These are phyloP conservation scores for Nicotiana paniculata DNA, from an alignment of 257 asterid genomes.

Conservation along the genomic window DNA sequence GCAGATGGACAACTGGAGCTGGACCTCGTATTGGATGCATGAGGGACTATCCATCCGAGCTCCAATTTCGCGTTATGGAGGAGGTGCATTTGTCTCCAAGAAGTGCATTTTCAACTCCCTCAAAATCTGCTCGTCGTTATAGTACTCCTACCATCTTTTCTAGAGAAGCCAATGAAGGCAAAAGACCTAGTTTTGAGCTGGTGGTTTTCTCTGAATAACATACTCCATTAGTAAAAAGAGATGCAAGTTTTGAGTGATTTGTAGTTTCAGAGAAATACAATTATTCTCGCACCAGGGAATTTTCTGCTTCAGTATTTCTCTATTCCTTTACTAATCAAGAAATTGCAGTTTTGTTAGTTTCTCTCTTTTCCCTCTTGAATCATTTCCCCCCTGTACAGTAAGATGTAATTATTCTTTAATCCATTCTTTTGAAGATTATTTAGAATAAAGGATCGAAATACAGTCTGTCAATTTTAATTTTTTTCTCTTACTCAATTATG, in stretches of 20 bases:
- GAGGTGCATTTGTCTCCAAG: conserved; percentile 64
- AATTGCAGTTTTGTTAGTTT: neutral
- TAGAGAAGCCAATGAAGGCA: neutral
- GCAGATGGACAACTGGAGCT: conserved; percentile 90
- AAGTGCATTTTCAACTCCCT: conserved; percentile 28
- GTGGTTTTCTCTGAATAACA: neutral
- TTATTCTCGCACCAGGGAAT: neutral
- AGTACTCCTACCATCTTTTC: neutral
- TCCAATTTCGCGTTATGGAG: conserved; percentile 59
- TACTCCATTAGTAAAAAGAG: neutral
- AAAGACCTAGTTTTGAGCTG: neutral
- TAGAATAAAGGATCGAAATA: neutral
- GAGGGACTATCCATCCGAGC: conserved; percentile 83
- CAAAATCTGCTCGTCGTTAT: conserved; percentile 12
- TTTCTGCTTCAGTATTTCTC: neutral
- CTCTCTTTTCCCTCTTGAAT: neutral
- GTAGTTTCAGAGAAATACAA: neutral
- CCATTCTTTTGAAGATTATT: neutral
- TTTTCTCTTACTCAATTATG: neutral
- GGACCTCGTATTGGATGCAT: conserved; percentile 91
- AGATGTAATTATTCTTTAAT: neutral
- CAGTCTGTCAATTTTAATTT: neutral
- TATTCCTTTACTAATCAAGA: no score
- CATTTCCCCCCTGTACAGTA: neutral
- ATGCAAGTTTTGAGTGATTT: neutral